These are phyloP conservation scores for Arachis hypogaea DNA, from an alignment of 306 rosid species.

Conservation along the genomic window DNA sequence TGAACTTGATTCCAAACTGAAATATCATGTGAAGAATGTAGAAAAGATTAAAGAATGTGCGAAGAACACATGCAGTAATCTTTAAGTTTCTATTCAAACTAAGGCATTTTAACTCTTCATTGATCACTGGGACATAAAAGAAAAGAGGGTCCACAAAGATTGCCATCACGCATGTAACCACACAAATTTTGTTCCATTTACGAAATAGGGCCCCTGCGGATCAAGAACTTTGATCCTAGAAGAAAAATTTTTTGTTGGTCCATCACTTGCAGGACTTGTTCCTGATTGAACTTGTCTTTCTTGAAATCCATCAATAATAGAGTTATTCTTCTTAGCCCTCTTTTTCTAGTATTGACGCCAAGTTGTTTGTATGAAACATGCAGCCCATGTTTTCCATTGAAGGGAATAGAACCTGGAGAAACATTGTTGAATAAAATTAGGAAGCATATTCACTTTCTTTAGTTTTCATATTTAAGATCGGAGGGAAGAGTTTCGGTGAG, in stretches of 20 bases:
- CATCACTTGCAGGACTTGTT: slow-evolving; percentile 37
- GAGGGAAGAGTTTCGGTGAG: too few species aligned
- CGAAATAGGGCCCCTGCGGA: too few species aligned
- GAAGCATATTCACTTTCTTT: slow-evolving; percentile 6
- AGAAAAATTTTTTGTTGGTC: slow-evolving; percentile 34
- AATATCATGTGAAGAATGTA: slow-evolving; percentile 70
- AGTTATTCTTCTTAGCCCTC: slow-evolving; percentile 42
- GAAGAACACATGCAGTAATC: too few species aligned
- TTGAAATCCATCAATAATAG: slow-evolving; percentile 35
- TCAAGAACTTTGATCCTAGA: slow-evolving; percentile 47
- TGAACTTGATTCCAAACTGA: slow-evolving; percentile 81
- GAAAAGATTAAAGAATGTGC: slow-evolving; percentile 70
- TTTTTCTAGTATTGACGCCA: slow-evolving; percentile 63
- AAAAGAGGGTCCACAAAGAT: too few species aligned
- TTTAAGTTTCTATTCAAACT: too few species aligned
- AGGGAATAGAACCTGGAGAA: slow-evolving; percentile 51
- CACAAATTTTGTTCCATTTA: too few species aligned
- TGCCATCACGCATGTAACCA: too few species aligned
- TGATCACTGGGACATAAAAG: too few species aligned
- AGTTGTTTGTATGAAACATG: slow-evolving; percentile 72
- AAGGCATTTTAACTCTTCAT: too few species aligned
- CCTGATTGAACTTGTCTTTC: slow-evolving; percentile 45
- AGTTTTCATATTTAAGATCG: background rate
- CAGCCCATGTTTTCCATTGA: slow-evolving; percentile 84
- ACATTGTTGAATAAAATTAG: background rate